Percentiles rank a stretch among this genome's conserved stretches.
phyloP scores from a whole-genome alignment of 169 alveolate species.

The Plasmodium inui region DNA sequence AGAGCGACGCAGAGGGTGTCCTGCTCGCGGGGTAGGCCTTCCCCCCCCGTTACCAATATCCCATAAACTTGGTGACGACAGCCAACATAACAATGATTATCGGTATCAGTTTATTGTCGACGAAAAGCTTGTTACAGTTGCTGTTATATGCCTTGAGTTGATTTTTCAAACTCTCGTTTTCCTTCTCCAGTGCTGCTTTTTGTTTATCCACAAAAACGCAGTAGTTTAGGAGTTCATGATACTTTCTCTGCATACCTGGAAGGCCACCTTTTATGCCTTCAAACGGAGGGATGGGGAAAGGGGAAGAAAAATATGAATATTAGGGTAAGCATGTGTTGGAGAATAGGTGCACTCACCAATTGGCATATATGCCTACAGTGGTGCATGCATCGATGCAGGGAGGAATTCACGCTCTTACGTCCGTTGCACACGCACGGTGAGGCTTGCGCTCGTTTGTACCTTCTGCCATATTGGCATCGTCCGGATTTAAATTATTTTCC shows the following conservation, averaged over 20 bases:
- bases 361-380: not conserved
- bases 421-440: not conserved
- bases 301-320: not conserved
- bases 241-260: conserved; percentile 80
- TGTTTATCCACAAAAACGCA: conserved; percentile 90
- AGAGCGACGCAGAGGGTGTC: not conserved
- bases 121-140: conserved; percentile 48
- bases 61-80: conserved; percentile 58
- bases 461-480: conserved; percentile 36
- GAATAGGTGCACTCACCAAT: conserved; percentile 5
- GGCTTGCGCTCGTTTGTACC: conserved; percentile 7
- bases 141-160: conserved; percentile 61
- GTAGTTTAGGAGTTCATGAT: conserved; percentile 89
- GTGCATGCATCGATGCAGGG: not conserved
- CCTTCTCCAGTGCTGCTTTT: conserved; percentile 84
- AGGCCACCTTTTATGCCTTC: conserved; percentile 79
- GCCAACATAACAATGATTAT: conserved; percentile 56
- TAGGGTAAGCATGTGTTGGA: not conserved
- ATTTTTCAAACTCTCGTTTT: conserved; percentile 82
- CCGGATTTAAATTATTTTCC: conserved; percentile 79
- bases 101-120: conserved; percentile 58
- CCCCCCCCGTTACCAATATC: conserved; percentile 42
- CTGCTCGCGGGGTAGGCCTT: not conserved
- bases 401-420: not conserved
- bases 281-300: conserved; percentile 29